These are phyloP conservation scores for Exidia glandulosa DNA, from an alignment of 768 basidiomycete genomes.

Conservation along the genomic window DNA sequence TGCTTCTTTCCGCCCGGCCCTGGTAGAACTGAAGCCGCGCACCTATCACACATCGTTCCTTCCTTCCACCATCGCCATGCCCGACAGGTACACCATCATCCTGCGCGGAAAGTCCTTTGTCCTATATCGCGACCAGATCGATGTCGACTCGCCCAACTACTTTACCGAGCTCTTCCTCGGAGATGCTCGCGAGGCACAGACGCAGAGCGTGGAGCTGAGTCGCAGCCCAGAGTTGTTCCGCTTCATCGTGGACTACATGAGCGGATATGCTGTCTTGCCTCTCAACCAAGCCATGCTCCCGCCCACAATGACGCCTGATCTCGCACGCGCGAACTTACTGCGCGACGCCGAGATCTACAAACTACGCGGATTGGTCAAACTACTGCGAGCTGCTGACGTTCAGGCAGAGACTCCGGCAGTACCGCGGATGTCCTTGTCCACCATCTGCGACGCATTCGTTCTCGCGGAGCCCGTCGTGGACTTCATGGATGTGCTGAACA, in stretches of 20 bases:
- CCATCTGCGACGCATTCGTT: no score
- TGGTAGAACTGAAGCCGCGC: no score
- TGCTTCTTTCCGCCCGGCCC: no score
- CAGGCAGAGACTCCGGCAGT: no score
- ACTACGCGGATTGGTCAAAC: no score
- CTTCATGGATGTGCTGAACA: no score
- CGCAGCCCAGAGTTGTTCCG: conserved; percentile 6
- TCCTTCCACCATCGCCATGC: no score
- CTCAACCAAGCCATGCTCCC: background rate
- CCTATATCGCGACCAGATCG: conserved; percentile 7
- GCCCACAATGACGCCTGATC: background rate
- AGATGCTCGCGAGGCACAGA: conserved; percentile 4
- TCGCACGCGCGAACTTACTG: background rate
- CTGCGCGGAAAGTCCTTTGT: conserved; percentile 1
- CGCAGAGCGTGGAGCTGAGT: background rate
- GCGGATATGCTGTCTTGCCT: conserved; percentile 5
- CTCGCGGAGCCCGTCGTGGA: no score
- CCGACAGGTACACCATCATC: conserved; percentile 8
- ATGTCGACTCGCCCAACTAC: conserved; percentile 9
- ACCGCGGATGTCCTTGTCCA: no score
- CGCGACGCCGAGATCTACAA: conserved; percentile 4
- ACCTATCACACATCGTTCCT: no score
- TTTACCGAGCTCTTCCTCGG: conserved; percentile 8
- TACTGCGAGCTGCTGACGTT: no score
- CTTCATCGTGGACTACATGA: conserved; percentile 7